Conservation (phyloP, 306 rosid genomes). For the Glycine latifolia region DNA sequence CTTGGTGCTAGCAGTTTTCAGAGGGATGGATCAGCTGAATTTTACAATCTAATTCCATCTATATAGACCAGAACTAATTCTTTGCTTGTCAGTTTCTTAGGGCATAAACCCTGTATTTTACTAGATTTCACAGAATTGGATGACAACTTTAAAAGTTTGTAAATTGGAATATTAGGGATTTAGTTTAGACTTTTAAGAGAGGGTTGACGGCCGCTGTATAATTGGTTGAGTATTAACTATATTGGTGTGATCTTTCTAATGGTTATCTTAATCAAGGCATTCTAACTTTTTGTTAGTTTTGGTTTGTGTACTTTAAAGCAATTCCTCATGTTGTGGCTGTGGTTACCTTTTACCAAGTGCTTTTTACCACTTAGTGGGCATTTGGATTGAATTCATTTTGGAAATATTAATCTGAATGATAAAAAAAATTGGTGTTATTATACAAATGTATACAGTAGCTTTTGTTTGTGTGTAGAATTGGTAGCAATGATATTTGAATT, state of each 20-base stretch:
- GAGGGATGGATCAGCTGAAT: conserved; percentile 54
- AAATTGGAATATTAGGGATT: conserved; percentile 58
- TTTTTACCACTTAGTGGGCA: not conserved
- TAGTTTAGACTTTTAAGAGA: conserved; percentile 42
- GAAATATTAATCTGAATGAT: not conserved
- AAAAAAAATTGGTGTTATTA: not conserved
- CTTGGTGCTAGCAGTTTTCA: conserved; percentile 75
- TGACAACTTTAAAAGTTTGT: conserved; percentile 62
- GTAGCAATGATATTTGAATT: too few relatives aligned
- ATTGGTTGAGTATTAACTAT: conserved; percentile 46
- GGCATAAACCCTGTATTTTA: conserved; percentile 43
- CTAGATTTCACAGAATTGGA: conserved; percentile 55
- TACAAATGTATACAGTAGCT: not conserved
- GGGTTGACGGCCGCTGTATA: conserved; percentile 41
- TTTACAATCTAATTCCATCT: conserved; percentile 55
- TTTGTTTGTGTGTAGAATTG: not conserved
- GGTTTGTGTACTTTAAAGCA: not conserved
- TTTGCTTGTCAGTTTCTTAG: conserved; percentile 51
- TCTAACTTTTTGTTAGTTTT: conserved; percentile 4
- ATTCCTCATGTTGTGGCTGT: not conserved
- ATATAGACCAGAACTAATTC: conserved; percentile 61
- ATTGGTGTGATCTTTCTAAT: conserved; percentile 48
- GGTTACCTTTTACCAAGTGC: not conserved
- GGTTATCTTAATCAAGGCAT: conserved; percentile 7
- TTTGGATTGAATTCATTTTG: not conserved